phyloP scores from a whole-genome alignment of 164 flowering plant species.

The Magnolia officinalis region DNA sequence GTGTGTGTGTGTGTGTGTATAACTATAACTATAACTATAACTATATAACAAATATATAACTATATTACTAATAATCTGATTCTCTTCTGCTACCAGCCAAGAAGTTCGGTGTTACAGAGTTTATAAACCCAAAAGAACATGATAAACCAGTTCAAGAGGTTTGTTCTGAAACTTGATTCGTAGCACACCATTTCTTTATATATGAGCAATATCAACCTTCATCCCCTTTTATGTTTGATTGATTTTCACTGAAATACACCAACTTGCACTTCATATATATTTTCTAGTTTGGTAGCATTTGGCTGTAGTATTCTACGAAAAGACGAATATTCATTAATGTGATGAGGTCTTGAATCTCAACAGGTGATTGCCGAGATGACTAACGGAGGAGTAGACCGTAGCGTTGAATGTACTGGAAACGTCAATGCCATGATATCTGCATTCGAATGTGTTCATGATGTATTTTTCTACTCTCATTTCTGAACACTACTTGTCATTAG shows the following conservation, averaged over 20 bases:
- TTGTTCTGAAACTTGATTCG: not conserved
- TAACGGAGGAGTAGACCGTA: conserved; percentile 64
- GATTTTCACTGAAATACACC: too few relatives aligned
- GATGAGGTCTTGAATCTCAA: not conserved
- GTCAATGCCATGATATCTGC: conserved; percentile 66
- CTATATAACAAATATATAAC: not conserved
- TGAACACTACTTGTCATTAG: not conserved
- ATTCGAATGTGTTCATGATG: conserved; percentile 75
- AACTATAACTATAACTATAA: too few relatives aligned
- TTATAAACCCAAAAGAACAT: conserved; percentile 38
- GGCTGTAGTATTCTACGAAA: not conserved
- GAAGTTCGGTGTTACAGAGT: conserved; percentile 46
- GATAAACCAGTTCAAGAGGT: conserved; percentile 48
- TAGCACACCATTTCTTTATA: not conserved
- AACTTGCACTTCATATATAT: not conserved
- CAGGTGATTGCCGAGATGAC: conserved; percentile 67
- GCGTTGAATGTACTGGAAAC: conserved; percentile 62
- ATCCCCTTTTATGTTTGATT: not conserved
- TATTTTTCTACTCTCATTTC: conserved; percentile 13
- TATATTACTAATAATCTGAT: not conserved
- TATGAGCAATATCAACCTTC: not conserved
- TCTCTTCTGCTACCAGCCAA: conserved; percentile 26
- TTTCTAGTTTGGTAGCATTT: not conserved
- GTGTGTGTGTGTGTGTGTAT: too few relatives aligned
- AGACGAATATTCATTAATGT: not conserved